Base-by-base conservation (phyloP, 2,329 filamentous ascomycete genomes). In the Penicillium sp. region DNA sequence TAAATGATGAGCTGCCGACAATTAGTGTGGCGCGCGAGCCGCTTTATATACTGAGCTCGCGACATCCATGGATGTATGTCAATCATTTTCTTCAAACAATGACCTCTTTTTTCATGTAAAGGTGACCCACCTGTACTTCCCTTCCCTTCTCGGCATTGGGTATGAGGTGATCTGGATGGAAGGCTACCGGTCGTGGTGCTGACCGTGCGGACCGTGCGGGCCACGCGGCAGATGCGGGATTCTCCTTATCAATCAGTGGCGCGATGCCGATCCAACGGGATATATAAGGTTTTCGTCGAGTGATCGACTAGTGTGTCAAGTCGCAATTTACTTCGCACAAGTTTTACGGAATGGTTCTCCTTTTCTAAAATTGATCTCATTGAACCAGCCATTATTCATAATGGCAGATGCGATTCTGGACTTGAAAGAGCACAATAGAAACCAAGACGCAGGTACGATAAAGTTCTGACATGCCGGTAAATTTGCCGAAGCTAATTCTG, bases 221-320 rank as follows among this genome's bases (percentile, higher is more conserved):
- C 50, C 59, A 47, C 22, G 50, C 44, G 56, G 59, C 8, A 47
- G 16, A 37, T n/a, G 37, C 35, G 49, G 49, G 37, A 29, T 44
- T 6, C 19, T 33, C n/a, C 13, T 53, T 60, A 60, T 60, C 55
- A 60, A 60, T 60, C 58, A 52, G 24, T 22, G 10, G 39, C 35
- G 6, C 9, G 10, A 13, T 37, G 13, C 35, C 48, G 46, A 49
- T 14, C 31, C 31, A 16, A 48, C 39, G 10, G 19, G 4, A 11
- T 13, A 22, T 33, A 37, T 26, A 26, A 26, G 14, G 48, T 54
- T 24, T 49, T 57, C 54, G 51, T 24, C 45, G n/a, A 42, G n/a
- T 42, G 29, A 14, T 3, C 11, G 3, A 44, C 16, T 45, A 47
- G 44, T 46, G 29, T 51, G 35, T 52, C 26, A 46, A 13, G 10